Evolutionary conservation across 2,329 filamentous ascomycete species (phyloP), one percentile per base, ranked within the genome.

Genomic region (Paecilomyces dactylethromorphus): DNA sequence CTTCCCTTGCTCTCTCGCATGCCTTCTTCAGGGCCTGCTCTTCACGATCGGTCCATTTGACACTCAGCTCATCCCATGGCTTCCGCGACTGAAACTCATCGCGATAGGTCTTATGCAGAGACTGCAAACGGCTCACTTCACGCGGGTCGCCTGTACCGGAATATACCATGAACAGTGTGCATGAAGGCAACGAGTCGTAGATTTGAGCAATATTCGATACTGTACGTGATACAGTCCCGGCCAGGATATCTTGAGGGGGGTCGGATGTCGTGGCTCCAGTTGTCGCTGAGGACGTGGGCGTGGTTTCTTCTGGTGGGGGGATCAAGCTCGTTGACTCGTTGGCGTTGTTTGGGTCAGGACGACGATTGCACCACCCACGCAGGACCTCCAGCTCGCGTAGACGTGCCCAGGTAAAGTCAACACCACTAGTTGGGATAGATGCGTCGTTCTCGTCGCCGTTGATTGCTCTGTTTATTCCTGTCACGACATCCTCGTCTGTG

Each of bases 21-120:
- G 85, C 85, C 59, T 70, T 74, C 63, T 81, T 81, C 56, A 88
- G 68, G 51, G 79, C 80, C 69, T 87, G 84, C 63, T 86, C 82
- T 67, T 88, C 85, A 2, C 74, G 76, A 72, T 87, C 85, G 21
- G 85, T 87, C 85, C 85, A 88, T 65, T 84, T 81, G 39, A 87
- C 82, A 55, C 74, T 83, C 62, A 87, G 66, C 60, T 87, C 76
- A 68, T 87, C 82, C 85, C 85, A 87, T 24, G 74, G 74, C 58
- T 86, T 86, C 71, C 82, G 83, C 21, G 79, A 78, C 58, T 78
- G 74, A 65, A 81, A 87, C 66, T 87, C 85, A 56, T 80, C 76
- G 57, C 80, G 80, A 68, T 82, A 84, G 58, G 75, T 75, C 64
- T 80, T 78, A 58, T 86, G 82, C 75, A 85, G 75, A 1, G 73